Base-by-base conservation (phyloP, 1,139 yeast genomes). In the Arxiozyma slooffiae region DNA sequence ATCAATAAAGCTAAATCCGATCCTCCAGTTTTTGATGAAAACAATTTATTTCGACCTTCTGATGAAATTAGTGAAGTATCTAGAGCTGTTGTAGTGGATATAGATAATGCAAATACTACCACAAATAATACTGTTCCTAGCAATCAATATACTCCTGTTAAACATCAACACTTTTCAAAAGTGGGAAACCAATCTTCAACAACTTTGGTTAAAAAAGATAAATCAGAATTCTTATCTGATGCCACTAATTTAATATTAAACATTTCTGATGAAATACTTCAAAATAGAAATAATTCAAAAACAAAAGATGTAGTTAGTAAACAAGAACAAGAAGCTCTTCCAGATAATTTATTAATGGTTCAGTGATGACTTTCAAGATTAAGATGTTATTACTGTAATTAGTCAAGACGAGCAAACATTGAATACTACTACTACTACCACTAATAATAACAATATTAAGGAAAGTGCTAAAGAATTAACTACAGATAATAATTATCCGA, bases 341-440 rank as follows among this genome's bases (percentile, higher is more conserved):
- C 79, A 53, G 88, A 82, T 50, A 88, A 81, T 56, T 81, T 87
- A 2, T 76, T 82, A 55, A 69, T 77, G 51, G n/a, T 81, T 82
- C 58, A 81, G 87, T 59, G 90, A 83, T 60, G 89, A 82, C 52
- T 50, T 70, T 14, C 67, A 61, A 53, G 69, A 65, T 42, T 68
- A 65, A 9, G 68, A 64, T 48, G 50, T 63, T 22, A 26, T n/a
- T 8, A 38, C 36, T 18, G 18, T 14, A 23, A 18, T 41, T 18
- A 44, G 24, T 9, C 21, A 41, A 21, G n/a, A 41, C 26, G 14
- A 21, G 4, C 18, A n/a, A n/a, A n/a, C n/a, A n/a, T n/a, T n/a
- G n/a, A n/a, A n/a, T n/a, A n/a, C n/a, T n/a, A n/a, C n/a, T n/a
- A n/a, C 37, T 38, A 37, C 17, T 18, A 4, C 48, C 6, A 50